phyloP scores from a whole-genome alignment of 805 yeast species.

The Aciculoconidium aculeatum region DNA sequence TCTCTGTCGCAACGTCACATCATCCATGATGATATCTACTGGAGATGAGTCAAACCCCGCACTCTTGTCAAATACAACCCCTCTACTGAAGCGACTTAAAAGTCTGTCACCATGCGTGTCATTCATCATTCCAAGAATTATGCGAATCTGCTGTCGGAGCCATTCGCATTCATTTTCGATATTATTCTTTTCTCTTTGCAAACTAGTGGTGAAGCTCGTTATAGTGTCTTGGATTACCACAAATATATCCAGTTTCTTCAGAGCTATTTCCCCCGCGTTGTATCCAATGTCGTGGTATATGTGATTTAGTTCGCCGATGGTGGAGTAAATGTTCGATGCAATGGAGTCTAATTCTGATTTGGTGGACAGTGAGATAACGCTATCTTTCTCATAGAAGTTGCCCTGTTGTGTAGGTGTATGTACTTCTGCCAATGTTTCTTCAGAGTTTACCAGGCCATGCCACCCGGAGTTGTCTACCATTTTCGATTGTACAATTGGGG shows the following conservation, averaged over 20 bases:
- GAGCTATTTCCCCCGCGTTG: conserved; percentile 41
- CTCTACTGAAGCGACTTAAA: conserved; percentile 19
- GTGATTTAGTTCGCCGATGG: conserved; percentile 36
- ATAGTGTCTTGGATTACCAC: conserved; percentile 45
- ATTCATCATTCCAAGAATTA: conserved; percentile 34
- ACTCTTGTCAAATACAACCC: conserved; percentile 29
- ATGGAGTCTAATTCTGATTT: conserved; percentile 31
- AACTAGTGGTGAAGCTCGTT: conserved; percentile 26
- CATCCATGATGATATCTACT: too few species aligned
- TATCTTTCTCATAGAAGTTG: too few species aligned
- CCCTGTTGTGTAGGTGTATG: too few species aligned
- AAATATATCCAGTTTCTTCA: conserved; percentile 46
- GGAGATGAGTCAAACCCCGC: too few species aligned
- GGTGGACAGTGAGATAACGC: too few species aligned
- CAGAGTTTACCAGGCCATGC: too few species aligned
- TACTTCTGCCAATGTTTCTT: too few species aligned
- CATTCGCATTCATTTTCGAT: conserved; percentile 41
- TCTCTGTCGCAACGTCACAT: too few species aligned
- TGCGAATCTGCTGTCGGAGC: conserved; percentile 37
- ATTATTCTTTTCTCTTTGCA: conserved; percentile 32
- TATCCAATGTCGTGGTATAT: conserved; percentile 53
- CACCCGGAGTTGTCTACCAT: too few species aligned
- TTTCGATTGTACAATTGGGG: too few species aligned
- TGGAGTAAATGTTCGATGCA: conserved; percentile 28
- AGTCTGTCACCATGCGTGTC: conserved; percentile 27